Evolutionary conservation across 495 filamentous ascomycete genomes (phyloP).

Genomic region (Talaromyces nanjingensis): DNA sequence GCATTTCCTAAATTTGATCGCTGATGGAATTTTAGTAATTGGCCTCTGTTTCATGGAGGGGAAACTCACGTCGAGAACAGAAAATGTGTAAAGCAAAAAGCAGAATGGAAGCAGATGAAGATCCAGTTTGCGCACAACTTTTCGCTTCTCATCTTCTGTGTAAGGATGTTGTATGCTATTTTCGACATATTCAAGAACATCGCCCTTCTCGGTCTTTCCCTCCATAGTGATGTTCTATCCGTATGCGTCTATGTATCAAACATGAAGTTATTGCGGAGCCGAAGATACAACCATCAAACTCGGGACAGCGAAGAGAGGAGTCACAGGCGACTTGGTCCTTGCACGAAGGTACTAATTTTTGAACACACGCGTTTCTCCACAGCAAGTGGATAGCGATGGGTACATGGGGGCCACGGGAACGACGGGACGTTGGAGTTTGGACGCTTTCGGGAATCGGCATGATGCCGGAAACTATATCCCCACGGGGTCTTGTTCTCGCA

Average conservation of each 20-base stretch:
- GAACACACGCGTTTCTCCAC: too few relatives aligned
- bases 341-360: too few relatives aligned
- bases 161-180: neutral
- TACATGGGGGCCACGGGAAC: neutral
- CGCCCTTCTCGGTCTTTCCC: neutral
- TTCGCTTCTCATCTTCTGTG: constrained; percentile 17
- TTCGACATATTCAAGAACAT: neutral
- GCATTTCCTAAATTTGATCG: constrained; percentile 20
- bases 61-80: constrained; percentile 16
- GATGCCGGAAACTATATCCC: neutral
- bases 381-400: too few relatives aligned
- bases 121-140: constrained; percentile 31
- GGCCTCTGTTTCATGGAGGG: too few relatives aligned
- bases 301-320: neutral
- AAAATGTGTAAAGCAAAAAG: constrained; percentile 27
- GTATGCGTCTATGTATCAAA: too few relatives aligned
- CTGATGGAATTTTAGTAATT: too few relatives aligned
- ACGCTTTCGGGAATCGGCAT: neutral
- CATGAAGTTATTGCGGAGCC: too few relatives aligned
- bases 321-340: neutral
- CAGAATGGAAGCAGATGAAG: constrained; percentile 26
- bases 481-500: neutral
- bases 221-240: neutral
- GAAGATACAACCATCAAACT: neutral
- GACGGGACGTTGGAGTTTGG: neutral